Percentiles rank a stretch among this genome's conserved stretches.
phyloP scores from a whole-genome alignment of 768 basidiomycete species.

The Amanita thiersii region DNA sequence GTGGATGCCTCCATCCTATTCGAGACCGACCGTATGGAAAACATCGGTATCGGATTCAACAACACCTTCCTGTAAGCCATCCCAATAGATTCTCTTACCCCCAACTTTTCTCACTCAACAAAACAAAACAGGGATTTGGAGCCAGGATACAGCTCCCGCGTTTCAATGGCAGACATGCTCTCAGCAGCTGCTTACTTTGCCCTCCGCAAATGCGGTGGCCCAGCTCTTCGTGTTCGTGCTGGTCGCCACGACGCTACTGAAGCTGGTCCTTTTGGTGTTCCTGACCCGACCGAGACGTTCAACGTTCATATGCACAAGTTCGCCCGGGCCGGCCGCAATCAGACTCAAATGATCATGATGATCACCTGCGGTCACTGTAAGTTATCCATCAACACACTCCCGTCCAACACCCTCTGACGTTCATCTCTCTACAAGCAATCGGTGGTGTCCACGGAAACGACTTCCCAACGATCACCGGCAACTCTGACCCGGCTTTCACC shows the following conservation, averaged over 20 bases:
- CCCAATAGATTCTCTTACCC: neutral
- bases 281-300: constrained; percentile 18
- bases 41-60: constrained; percentile 9
- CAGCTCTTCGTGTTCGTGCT: constrained; percentile 20
- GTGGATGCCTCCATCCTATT: constrained; percentile 22
- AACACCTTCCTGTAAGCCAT: constrained; percentile 3
- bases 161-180: constrained; percentile 22
- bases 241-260: constrained; percentile 24
- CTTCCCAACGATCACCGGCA: constrained; percentile 14
- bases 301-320: constrained; percentile 18
- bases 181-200: constrained; percentile 21
- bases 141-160: constrained; percentile 4
- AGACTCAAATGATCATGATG: constrained; percentile 23
- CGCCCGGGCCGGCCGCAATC: constrained; percentile 20
- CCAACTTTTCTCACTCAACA: too few relatives aligned
- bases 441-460: constrained; percentile 22
- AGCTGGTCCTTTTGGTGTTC: constrained; percentile 22
- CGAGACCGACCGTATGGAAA: constrained; percentile 18
- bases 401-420: neutral
- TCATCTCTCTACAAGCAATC: constrained; percentile 11
- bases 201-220: constrained; percentile 22
- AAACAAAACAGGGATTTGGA: constrained; percentile 4
- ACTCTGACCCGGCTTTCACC: neutral
- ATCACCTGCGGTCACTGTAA: constrained; percentile 24
- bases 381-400: neutral